A percentile compares a stretch with the other conserved stretches of the same genome.
phyloP scores from a whole-genome alignment of 1,139 yeast genomes.

The Sugiyamaella castrensis region DNA sequence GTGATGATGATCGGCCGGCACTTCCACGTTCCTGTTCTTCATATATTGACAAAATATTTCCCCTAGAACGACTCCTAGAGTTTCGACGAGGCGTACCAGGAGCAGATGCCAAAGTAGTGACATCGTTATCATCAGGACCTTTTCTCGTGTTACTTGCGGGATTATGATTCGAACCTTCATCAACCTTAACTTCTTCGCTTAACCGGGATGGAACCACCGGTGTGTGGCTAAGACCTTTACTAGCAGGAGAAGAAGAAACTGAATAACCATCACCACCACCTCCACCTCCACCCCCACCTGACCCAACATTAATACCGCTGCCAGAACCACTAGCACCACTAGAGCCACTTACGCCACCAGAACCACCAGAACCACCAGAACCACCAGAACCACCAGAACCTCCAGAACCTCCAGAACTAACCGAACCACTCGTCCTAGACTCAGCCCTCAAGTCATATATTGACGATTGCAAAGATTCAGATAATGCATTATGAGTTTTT shows the following conservation, averaged over 20 bases:
- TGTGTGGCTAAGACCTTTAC: conserved; percentile 35
- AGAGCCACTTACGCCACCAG: background rate
- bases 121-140: background rate
- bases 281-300: too few species aligned
- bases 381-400: too few species aligned
- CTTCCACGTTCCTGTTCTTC: too few species aligned
- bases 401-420: too few species aligned
- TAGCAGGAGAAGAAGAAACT: conserved; percentile 40
- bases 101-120: background rate
- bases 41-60: conserved; percentile 7
- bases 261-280: too few species aligned
- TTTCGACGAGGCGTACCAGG: conserved; percentile 5
- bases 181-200: conserved; percentile 33
- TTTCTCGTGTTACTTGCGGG: conserved; percentile 1
- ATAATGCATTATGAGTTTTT: conserved; percentile 45
- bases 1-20: background rate
- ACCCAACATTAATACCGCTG: too few species aligned
- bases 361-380: too few species aligned
- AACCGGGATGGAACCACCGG: conserved; percentile 38
- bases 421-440: conserved; percentile 5
- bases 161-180: conserved; percentile 2
- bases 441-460: conserved; percentile 18
- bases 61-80: conserved; percentile 15
- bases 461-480: conserved; percentile 37
- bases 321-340: too few species aligned